These are phyloP conservation scores for Ophiosphaerella narmari DNA, from an alignment of 2,329 filamentous ascomycete genomes.

Conservation along the genomic window DNA sequence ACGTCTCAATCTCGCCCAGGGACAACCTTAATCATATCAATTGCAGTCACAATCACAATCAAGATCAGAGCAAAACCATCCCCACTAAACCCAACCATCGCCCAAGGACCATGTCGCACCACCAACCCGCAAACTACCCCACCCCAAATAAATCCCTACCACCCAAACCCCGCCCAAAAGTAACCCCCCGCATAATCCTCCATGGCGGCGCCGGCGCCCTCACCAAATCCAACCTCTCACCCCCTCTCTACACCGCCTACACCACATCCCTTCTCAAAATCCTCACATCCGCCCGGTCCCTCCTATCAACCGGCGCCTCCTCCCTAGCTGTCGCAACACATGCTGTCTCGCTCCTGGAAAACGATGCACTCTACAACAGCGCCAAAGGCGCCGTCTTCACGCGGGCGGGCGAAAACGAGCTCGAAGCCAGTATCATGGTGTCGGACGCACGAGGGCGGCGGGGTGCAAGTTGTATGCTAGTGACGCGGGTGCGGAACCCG, in stretches of 20 bases:
- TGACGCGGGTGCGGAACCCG: slow-evolving; percentile 77
- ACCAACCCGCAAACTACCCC: too few species aligned
- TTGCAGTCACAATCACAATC: too few species aligned
- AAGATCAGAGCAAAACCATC: too few species aligned
- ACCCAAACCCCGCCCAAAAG: not conserved
- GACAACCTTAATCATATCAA: too few species aligned
- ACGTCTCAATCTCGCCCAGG: too few species aligned
- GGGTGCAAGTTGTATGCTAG: slow-evolving; percentile 75
- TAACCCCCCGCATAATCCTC: slow-evolving; percentile 53
- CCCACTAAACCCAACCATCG: too few species aligned
- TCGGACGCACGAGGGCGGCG: slow-evolving; percentile 73
- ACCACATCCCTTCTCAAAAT: slow-evolving; percentile 46
- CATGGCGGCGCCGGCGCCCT: slow-evolving; percentile 57
- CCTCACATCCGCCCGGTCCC: slow-evolving; percentile 28
- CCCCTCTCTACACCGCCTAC: slow-evolving; percentile 44
- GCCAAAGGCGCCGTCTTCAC: slow-evolving; percentile 87
- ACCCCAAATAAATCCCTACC: not conserved
- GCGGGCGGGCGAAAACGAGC: slow-evolving; percentile 77
- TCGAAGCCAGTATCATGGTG: slow-evolving; percentile 88
- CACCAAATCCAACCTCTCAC: slow-evolving; percentile 45
- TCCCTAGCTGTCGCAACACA: slow-evolving; percentile 76
- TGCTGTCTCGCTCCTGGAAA: slow-evolving; percentile 76
- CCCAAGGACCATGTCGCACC: too few species aligned
- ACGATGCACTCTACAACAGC: slow-evolving; percentile 82
- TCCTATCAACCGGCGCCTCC: slow-evolving; percentile 49